A percentile compares a stretch with the other conserved stretches of the same genome.
Evolutionary conservation across 2,329 filamentous ascomycete species (phyloP).

Genomic region (Aspergillus nomiae): DNA sequence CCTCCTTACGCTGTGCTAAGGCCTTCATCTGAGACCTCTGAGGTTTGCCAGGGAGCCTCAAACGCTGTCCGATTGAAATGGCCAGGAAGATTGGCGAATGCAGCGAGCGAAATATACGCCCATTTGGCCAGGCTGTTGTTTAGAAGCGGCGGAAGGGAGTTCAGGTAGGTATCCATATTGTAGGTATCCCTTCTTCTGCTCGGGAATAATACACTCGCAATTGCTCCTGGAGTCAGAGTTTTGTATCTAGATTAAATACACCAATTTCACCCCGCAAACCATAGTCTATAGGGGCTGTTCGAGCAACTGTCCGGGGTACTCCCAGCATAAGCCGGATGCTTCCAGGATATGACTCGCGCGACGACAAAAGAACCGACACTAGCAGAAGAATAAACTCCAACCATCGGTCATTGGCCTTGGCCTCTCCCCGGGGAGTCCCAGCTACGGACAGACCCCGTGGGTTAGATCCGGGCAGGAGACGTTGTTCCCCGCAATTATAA

Average conservation of each 20-base stretch:
- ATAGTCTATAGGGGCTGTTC: neutral
- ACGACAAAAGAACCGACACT: neutral
- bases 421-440: neutral
- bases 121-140: conserved; percentile 10
- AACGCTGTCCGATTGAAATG: conserved; percentile 14
- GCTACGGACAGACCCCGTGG: neutral
- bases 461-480: neutral
- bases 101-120: conserved; percentile 14
- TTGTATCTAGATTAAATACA: neutral
- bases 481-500: neutral
- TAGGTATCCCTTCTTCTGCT: neutral
- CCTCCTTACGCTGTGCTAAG: conserved; percentile 2
- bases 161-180: conserved; percentile 6
- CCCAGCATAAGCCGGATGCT: neutral
- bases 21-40: neutral
- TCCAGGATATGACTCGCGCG: neutral
- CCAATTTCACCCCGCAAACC: neutral
- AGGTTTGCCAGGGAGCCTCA: conserved; percentile 10
- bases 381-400: neutral
- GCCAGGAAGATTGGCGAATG: conserved; percentile 10
- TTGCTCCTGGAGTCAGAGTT: accelerated
- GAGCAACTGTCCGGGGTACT: neutral
- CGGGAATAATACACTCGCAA: neutral
- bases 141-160: conserved; percentile 8
- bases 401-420: neutral